Evolutionary conservation across 805 yeast species (phyloP).

Genomic region (Pichia kluyveri): DNA sequence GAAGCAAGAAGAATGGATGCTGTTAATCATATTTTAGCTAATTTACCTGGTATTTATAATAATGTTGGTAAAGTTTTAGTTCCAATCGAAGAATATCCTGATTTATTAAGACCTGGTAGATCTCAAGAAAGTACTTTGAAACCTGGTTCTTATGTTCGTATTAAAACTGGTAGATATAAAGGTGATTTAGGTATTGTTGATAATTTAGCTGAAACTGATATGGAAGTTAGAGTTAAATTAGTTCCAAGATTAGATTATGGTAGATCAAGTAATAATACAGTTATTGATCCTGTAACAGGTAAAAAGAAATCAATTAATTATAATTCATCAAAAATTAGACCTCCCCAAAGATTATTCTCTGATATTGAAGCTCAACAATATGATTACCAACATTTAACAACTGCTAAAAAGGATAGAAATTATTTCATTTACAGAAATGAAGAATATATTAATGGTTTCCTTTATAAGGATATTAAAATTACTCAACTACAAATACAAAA

Average conservation of each 20-base stretch:
- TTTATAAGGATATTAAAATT: conserved; percentile 78
- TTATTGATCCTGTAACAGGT: conserved; percentile 19
- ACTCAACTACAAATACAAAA: conserved; percentile 69
- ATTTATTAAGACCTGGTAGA: conserved; percentile 80
- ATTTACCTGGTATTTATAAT: conserved; percentile 76
- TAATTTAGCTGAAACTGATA: conserved; percentile 86
- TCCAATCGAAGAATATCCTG: conserved; percentile 93
- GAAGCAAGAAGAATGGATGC: conserved; percentile 94
- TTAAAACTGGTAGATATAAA: conserved; percentile 84
- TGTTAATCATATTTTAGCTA: conserved; percentile 78
- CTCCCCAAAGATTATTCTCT: conserved; percentile 78
- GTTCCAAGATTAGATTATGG: conserved; percentile 95
- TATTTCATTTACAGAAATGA: conserved; percentile 73
- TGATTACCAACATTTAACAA: conserved; percentile 63
- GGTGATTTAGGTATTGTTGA: conserved; percentile 92
- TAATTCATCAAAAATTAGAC: conserved; percentile 59
- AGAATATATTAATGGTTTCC: conserved; percentile 82
- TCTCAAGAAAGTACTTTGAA: conserved; percentile 79
- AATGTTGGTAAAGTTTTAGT: conserved; percentile 62
- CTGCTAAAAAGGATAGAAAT: conserved; percentile 51
- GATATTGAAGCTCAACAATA: conserved; percentile 82
- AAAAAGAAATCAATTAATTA: conserved; percentile 33
- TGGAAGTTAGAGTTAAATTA: conserved; percentile 87
- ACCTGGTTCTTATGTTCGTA: conserved; percentile 88
- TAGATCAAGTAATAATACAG: conserved; percentile 28